Conservation (phyloP, 192 early-diverging fungal species). For the Entrophospora sp. region DNA sequence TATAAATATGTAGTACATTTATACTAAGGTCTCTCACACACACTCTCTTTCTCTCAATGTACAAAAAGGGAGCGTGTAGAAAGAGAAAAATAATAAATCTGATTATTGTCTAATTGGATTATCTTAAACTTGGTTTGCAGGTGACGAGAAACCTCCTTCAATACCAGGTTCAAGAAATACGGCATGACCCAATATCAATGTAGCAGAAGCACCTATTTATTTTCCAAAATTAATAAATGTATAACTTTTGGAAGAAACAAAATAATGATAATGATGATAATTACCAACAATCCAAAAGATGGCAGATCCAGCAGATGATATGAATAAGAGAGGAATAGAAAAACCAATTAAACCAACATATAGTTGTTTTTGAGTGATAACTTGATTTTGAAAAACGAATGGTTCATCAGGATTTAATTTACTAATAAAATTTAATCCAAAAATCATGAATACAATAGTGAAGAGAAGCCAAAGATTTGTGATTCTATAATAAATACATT, state of each 20-base stretch:
- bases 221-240: neutral
- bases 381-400: neutral
- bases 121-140: too few species aligned
- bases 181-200: constrained; percentile 48
- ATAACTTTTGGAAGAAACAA: neutral
- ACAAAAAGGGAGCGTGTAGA: too few species aligned
- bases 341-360: constrained; percentile 33
- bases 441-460: constrained; percentile 39
- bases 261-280: neutral
- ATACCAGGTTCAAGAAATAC: constrained; percentile 46
- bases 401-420: constrained; percentile 35
- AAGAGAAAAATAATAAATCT: too few species aligned
- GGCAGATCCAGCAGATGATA: constrained; percentile 42
- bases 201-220: constrained; percentile 42
- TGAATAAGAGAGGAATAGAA: constrained; percentile 41
- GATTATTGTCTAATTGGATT: too few species aligned
- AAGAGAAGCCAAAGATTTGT: constrained; percentile 41
- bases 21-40: too few species aligned
- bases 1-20: too few species aligned
- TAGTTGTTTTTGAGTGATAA: constrained; percentile 32
- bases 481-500: constrained; percentile 26
- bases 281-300: constrained; percentile 55
- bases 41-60: too few species aligned
- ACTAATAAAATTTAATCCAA: constrained; percentile 40
- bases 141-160: constrained; percentile 41